Evolutionary conservation across 2,329 filamentous ascomycete species (phyloP).

Genomic region (Colletotrichum chrysophilum): DNA sequence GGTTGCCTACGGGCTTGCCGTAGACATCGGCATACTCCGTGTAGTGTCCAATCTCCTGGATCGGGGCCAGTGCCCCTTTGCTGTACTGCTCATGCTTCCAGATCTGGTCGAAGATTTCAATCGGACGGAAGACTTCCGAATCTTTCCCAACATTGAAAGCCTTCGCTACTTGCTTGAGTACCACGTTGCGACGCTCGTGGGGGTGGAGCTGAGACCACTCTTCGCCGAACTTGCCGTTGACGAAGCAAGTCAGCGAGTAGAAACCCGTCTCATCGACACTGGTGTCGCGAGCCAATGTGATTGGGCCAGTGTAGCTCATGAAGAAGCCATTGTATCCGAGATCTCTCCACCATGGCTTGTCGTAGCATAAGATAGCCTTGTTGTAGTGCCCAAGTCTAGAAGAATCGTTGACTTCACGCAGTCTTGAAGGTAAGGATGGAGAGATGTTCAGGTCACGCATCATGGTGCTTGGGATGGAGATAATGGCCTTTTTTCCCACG

Average conservation of each 20-base stretch:
- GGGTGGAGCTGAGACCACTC: conserved; percentile 36
- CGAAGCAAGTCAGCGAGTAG: conserved; percentile 45
- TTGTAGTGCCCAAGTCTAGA: conserved; percentile 49
- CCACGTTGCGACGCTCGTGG: conserved; percentile 29
- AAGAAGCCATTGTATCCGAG: conserved; percentile 41
- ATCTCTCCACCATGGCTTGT: conserved; percentile 38
- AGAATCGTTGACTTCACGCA: conserved; percentile 36
- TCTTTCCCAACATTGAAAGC: conserved; percentile 28
- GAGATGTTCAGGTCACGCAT: conserved; percentile 50
- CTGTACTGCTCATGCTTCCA: conserved; percentile 38
- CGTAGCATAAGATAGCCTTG: conserved; percentile 41
- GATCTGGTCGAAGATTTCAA: conserved; percentile 36
- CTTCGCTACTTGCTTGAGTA: conserved; percentile 38
- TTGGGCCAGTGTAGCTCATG: conserved; percentile 44
- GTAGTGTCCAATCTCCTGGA: conserved; percentile 34
- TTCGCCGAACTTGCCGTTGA: conserved; percentile 40
- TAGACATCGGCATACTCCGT: conserved; percentile 31
- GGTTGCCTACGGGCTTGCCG: conserved; percentile 37
- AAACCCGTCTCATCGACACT: conserved; percentile 32
- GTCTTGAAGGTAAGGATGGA: conserved; percentile 44
- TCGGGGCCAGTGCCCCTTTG: conserved; percentile 37
- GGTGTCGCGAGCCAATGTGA: conserved; percentile 44
- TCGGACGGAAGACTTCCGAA: conserved; percentile 26
- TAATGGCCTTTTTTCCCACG: conserved; percentile 44
- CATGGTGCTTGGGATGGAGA: conserved; percentile 55